A percentile compares a stretch with the other conserved stretches of the same genome.
These are phyloP conservation scores for Fusarium ambrosium DNA, from an alignment of 2,329 filamentous ascomycete genomes.

Conservation along the genomic window DNA sequence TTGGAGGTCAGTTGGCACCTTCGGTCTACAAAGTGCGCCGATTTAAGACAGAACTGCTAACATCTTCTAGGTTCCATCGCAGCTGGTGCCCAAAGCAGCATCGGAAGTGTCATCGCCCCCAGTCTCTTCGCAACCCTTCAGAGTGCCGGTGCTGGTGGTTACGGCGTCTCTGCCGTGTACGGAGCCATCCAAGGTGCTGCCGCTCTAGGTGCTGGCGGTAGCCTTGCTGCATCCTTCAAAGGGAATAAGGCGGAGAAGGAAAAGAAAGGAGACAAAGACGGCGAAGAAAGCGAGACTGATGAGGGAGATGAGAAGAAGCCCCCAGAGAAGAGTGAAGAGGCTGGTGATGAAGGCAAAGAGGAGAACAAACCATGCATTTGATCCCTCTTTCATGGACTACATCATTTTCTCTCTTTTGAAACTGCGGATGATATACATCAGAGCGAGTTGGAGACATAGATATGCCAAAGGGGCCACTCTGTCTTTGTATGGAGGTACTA, in stretches of 20 bases:
- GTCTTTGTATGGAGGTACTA: neutral
- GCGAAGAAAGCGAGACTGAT: neutral
- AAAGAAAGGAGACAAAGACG: neutral
- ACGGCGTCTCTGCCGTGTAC: constrained; percentile 40
- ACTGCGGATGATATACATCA: neutral
- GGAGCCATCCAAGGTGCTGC: constrained; percentile 26
- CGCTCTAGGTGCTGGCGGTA: neutral
- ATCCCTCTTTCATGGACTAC: neutral
- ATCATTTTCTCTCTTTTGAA: neutral
- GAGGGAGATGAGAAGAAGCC: neutral
- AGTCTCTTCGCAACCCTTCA: constrained; percentile 49
- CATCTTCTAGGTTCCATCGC: constrained; percentile 42
- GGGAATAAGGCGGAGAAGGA: neutral
- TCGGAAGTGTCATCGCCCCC: constrained; percentile 46
- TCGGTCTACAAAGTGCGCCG: no score
- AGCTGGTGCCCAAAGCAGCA: constrained; percentile 42
- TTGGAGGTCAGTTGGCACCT: no score
- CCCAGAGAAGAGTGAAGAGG: neutral
- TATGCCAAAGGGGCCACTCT: neutral
- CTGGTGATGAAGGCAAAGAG: neutral
- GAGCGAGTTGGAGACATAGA: neutral
- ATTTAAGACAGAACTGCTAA: no score
- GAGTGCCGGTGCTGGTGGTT: constrained; percentile 50
- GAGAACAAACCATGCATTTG: neutral
- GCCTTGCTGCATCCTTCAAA: neutral